Evolutionary conservation across 139 green algal species (phyloP).

Genomic region (Parachlorella kessleri): DNA sequence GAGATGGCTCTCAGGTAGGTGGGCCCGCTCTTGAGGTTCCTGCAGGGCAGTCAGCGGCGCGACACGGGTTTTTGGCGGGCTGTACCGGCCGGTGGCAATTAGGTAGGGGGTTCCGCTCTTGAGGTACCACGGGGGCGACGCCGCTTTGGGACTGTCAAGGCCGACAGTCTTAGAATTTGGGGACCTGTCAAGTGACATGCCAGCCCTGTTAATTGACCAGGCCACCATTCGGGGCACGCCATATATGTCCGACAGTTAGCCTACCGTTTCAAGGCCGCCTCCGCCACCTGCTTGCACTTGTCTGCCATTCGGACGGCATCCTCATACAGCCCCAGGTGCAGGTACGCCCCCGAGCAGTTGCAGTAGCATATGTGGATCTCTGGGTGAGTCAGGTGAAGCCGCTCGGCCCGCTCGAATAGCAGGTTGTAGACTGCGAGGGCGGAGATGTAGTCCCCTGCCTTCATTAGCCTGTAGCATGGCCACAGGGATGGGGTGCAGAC

Average conservation of each 20-base stretch:
- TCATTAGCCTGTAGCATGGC: no score
- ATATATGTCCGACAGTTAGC: not conserved
- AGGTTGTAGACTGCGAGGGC: conserved; percentile 48
- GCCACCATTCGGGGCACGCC: not conserved
- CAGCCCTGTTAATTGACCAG: not conserved
- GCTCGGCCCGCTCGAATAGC: conserved; percentile 48
- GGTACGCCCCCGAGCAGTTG: conserved; percentile 55
- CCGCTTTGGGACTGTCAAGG: conserved; percentile 7
- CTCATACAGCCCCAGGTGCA: conserved; percentile 52
- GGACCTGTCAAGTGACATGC: not conserved
- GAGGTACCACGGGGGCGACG: conserved; percentile 2
- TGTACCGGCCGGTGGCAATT: not conserved
- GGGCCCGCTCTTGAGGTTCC: conserved; percentile 12
- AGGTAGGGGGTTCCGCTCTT: no score
- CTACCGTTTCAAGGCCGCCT: conserved; percentile 43
- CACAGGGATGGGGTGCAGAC: no score
- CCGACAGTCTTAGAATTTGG: not conserved
- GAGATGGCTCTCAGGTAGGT: conserved; percentile 59
- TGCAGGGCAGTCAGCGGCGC: not conserved
- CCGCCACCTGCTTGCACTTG: conserved; percentile 27
- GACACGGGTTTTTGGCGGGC: not conserved
- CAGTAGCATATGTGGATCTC: conserved; percentile 66
- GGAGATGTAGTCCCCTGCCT: conserved; percentile 19
- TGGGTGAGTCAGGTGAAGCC: conserved; percentile 56
- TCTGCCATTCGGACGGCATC: conserved; percentile 45